Percentiles rank a stretch among this genome's conserved stretches.
Conservation (phyloP, 2,329 filamentous ascomycete species). For the Drechmeria coniospora region DNA sequence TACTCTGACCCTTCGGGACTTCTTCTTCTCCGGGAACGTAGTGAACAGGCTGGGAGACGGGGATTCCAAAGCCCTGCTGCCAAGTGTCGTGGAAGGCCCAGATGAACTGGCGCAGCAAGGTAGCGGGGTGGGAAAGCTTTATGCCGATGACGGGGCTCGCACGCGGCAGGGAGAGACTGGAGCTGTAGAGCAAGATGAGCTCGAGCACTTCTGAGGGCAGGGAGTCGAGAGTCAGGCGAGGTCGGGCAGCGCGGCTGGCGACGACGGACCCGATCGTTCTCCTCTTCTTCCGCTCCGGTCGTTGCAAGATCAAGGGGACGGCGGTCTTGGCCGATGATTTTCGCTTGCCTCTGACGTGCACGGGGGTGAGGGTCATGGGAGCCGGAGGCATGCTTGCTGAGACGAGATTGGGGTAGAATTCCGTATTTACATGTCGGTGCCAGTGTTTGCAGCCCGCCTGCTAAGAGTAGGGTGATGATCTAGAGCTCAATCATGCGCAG, state of each 20-base stretch:
- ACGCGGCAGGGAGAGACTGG: slow-evolving; percentile 30
- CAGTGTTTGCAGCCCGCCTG: too few relatives aligned
- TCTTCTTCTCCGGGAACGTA: slow-evolving; percentile 5
- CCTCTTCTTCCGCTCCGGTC: slow-evolving; percentile 11
- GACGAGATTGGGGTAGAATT: too few relatives aligned
- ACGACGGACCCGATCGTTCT: slow-evolving; percentile 15
- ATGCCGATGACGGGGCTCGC: slow-evolving; percentile 28
- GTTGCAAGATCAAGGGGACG: slow-evolving; percentile 4
- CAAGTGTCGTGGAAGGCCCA: slow-evolving; percentile 22
- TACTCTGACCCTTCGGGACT: too few relatives aligned
- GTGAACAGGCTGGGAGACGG: slow-evolving; percentile 4
- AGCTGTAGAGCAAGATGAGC: slow-evolving; percentile 33
- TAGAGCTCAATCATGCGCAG: too few relatives aligned
- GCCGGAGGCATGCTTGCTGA: too few relatives aligned
- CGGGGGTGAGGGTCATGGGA: slow-evolving; percentile 31
- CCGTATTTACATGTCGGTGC: too few relatives aligned
- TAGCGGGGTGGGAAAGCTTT: slow-evolving; percentile 26
- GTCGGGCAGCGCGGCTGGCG: slow-evolving; percentile 11
- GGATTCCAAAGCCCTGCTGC: slow-evolving; percentile 21
- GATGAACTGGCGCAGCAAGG: slow-evolving; percentile 21
- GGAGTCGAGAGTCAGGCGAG: slow-evolving; percentile 13
- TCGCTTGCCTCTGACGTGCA: slow-evolving; percentile 32
- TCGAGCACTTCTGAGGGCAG: slow-evolving; percentile 40
- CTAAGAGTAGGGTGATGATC: too few relatives aligned
- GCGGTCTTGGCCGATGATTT: slow-evolving; percentile 8